Base-by-base conservation (phyloP, 495 filamentous ascomycete species). In the Penicillium alfredii region DNA sequence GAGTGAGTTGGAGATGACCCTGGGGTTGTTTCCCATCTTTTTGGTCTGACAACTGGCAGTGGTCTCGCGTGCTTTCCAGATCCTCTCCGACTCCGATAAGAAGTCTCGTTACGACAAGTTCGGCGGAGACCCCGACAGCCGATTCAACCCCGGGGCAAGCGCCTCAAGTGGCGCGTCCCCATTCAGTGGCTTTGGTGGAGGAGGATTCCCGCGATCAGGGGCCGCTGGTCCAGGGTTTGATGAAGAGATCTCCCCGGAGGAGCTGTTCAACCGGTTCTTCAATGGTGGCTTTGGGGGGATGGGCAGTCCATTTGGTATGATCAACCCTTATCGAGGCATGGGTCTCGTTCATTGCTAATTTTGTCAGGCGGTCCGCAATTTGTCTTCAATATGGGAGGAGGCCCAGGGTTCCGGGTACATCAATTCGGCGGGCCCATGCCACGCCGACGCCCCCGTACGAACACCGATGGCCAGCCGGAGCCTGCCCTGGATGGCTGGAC, bases 201-300 rank as follows among this genome's bases (percentile, higher is more conserved):
- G 74, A 21, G 71, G 70, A 13, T 77, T 76, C 47, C 66, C 69
- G 9, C 64, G 76, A 19, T 66, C 66, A 4, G 64, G 61, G 32
- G 58, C 57, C 17, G 61, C 63, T 18, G 73, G 76, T 9, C 53
- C 66, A 11, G 78, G 78, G 71, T 92, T 81, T 59, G 87, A 88
- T 14, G 86, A 88, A 23, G 92, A 97, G 54, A 92, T 98, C 37
- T 93, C 85, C 23, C 90, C 92, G 0, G 92, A 98, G 64, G 92
- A 98, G 52, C 71, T 97, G 64, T 97, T 98, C 64, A 80, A 88
- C 56, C 77, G 89, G 44, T 96, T 98, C 71, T 98, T 98, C 66
- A 78, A 75, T 15, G 83, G 80, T 31, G 71, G 70, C 14, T 60
- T 68, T 42, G 63, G 64, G 16, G 58, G 57, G 31, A 63, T 68